Evolutionary conservation across 164 flowering plant species (phyloP).

Genomic region (Paratinospora sagittata): DNA sequence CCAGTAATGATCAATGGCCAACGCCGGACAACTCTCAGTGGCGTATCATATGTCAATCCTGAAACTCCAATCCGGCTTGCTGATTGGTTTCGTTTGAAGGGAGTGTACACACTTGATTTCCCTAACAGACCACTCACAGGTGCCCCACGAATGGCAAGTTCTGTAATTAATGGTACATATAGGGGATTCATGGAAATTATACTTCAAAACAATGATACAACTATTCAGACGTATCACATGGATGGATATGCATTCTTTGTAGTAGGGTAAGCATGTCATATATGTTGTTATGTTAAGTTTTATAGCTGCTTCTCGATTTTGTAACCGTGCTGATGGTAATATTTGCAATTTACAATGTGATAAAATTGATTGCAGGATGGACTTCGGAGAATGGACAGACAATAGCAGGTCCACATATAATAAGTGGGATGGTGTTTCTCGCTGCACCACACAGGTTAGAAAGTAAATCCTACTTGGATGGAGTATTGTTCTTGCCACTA

Average conservation of each 20-base stretch:
- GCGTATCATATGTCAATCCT: constrained; percentile 71
- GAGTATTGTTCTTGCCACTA: no score
- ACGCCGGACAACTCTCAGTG: constrained; percentile 57
- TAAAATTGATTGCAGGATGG: constrained; percentile 52
- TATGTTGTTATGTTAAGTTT: neutral
- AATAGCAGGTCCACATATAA: constrained; percentile 58
- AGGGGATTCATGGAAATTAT: constrained; percentile 88
- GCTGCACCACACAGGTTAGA: constrained; percentile 83
- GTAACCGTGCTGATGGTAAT: neutral
- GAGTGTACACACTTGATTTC: constrained; percentile 77
- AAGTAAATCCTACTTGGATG: no score
- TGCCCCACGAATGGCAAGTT: constrained; percentile 54
- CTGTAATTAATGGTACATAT: constrained; percentile 81
- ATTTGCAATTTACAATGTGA: neutral
- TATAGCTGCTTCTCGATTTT: constrained; percentile 8
- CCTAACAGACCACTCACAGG: constrained; percentile 65
- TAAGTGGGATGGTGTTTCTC: constrained; percentile 81
- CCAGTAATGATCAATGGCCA: constrained; percentile 62
- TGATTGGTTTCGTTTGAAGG: constrained; percentile 56
- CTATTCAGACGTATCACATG: constrained; percentile 78
- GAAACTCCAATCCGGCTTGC: constrained; percentile 83
- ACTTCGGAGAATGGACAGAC: constrained; percentile 75
- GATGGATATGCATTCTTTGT: constrained; percentile 92
- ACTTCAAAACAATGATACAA: constrained; percentile 87
- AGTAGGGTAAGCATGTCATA: constrained; percentile 61